A percentile compares a stretch with the other conserved stretches of the same genome.
Conservation (phyloP, 768 basidiomycete species). For the Exidia glandulosa region DNA sequence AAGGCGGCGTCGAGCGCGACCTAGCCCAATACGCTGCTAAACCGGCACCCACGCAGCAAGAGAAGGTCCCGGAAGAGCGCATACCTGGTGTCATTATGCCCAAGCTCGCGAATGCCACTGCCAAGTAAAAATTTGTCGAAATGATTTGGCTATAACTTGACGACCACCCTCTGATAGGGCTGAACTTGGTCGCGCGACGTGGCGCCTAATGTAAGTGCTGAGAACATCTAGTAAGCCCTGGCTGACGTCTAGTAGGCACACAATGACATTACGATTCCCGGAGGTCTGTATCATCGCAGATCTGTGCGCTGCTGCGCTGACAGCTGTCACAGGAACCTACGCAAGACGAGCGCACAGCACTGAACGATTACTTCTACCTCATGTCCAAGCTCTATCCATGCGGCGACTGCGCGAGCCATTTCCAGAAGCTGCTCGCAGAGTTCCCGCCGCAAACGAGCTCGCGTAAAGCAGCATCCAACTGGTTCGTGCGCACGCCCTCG, state of each 20-base stretch:
- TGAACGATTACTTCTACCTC: slow-evolving; percentile 77
- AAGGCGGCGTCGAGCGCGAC: slow-evolving; percentile 44
- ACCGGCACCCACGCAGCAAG: neutral
- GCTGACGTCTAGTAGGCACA: too few relatives aligned
- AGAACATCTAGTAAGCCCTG: too few relatives aligned
- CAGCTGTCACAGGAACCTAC: slow-evolving; percentile 55
- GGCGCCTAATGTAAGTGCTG: slow-evolving; percentile 90
- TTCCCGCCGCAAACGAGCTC: slow-evolving; percentile 90
- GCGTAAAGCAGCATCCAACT: slow-evolving; percentile 68
- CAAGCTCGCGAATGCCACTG: slow-evolving; percentile 83
- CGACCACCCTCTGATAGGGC: slow-evolving; percentile 40
- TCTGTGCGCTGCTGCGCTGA: neutral
- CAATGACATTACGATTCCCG: slow-evolving; percentile 85
- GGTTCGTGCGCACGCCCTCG: slow-evolving; percentile 31
- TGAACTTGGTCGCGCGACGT: slow-evolving; percentile 78
- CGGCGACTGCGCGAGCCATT: slow-evolving; percentile 89
- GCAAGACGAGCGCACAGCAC: slow-evolving; percentile 67
- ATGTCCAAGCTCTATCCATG: slow-evolving; percentile 88
- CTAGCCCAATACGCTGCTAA: neutral
- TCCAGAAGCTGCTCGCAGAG: slow-evolving; percentile 69
- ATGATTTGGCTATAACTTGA: neutral
- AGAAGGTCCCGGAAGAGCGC: slow-evolving; percentile 13
- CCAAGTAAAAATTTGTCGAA: slow-evolving; percentile 50
- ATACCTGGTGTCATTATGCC: slow-evolving; percentile 68
- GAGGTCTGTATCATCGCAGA: slow-evolving; percentile 39